Conservation (phyloP, 148 eudicot genomes). For the Silene conica region DNA sequence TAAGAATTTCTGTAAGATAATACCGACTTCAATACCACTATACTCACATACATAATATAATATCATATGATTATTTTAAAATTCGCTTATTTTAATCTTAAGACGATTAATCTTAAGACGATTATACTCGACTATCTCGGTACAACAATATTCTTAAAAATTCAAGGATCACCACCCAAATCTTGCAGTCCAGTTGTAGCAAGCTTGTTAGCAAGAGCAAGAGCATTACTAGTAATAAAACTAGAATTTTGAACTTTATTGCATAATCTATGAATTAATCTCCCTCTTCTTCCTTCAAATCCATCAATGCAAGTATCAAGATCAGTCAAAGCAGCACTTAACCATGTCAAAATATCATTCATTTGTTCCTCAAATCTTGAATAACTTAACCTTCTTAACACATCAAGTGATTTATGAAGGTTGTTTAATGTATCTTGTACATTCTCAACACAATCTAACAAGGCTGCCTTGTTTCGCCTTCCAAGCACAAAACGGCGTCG, state of each 20-base stretch:
- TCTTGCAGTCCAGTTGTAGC: slow-evolving; percentile 23
- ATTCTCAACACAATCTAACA: slow-evolving; percentile 59
- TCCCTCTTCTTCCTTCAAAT: slow-evolving; percentile 29
- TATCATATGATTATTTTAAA: not conserved
- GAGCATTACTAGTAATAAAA: slow-evolving; percentile 66
- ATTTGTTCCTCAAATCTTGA: slow-evolving; percentile 34
- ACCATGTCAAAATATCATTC: slow-evolving; percentile 60
- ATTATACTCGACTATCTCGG: too few species aligned
- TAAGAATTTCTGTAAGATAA: too few species aligned
- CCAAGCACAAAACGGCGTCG: slow-evolving; percentile 24
- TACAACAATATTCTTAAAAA: not conserved
- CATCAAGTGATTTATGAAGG: slow-evolving; percentile 41
- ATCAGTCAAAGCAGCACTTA: slow-evolving; percentile 65
- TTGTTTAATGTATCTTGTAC: slow-evolving; percentile 47
- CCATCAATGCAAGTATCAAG: slow-evolving; percentile 76
- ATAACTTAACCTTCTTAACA: slow-evolving; percentile 42
- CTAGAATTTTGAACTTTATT: slow-evolving; percentile 34
- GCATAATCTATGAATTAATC: slow-evolving; percentile 21
- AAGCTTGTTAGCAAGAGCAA: slow-evolving; percentile 59
- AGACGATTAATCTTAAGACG: too few species aligned
- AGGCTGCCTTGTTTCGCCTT: slow-evolving; percentile 34
- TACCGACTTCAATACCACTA: too few species aligned
- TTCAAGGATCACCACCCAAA: slow-evolving; percentile 14
- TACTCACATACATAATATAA: too few species aligned
- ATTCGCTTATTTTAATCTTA: not conserved